Evolutionary conservation across 331 rosid genomes (phyloP).

Genomic region (Arachis monticola): DNA sequence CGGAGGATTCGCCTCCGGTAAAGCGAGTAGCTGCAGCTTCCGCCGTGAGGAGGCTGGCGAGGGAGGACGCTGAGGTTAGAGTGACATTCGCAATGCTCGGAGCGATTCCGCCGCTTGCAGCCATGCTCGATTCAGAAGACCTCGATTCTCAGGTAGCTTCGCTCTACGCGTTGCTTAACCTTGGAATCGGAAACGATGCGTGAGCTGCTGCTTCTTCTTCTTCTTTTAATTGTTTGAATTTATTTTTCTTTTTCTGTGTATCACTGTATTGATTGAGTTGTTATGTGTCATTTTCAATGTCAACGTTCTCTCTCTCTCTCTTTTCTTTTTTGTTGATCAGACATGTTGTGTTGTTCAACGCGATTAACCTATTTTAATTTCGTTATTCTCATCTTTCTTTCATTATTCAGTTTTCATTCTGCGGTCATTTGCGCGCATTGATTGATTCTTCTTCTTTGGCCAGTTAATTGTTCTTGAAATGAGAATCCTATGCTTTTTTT

Average conservation of each 20-base stretch:
- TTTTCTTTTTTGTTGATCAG: background rate
- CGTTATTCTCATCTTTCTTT: background rate
- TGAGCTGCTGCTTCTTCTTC: conserved; percentile 53
- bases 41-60: conserved; percentile 70
- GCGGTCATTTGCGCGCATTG: conserved; percentile 36
- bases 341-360: conserved; percentile 20
- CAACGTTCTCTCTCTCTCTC: background rate
- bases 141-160: conserved; percentile 70
- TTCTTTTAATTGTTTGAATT: background rate
- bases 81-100: conserved; percentile 92
- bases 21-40: conserved; percentile 62
- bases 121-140: conserved; percentile 73
- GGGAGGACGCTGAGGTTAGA: conserved; percentile 72
- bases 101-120: conserved; percentile 89
- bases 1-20: conserved; percentile 45
- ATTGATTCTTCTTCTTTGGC: conserved; percentile 4
- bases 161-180: conserved; percentile 90
- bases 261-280: background rate
- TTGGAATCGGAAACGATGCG: conserved; percentile 93
- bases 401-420: background rate
- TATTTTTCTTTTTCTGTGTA: background rate
- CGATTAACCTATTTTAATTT: background rate
- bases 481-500: conserved; percentile 27
- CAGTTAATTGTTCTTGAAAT: background rate
- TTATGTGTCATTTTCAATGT: conserved; percentile 27